A percentile compares a stretch with the other conserved stretches of the same genome.
These are phyloP conservation scores for Hypoxylon sp. DNA, from an alignment of 2,329 filamentous ascomycete species.

Conservation along the genomic window DNA sequence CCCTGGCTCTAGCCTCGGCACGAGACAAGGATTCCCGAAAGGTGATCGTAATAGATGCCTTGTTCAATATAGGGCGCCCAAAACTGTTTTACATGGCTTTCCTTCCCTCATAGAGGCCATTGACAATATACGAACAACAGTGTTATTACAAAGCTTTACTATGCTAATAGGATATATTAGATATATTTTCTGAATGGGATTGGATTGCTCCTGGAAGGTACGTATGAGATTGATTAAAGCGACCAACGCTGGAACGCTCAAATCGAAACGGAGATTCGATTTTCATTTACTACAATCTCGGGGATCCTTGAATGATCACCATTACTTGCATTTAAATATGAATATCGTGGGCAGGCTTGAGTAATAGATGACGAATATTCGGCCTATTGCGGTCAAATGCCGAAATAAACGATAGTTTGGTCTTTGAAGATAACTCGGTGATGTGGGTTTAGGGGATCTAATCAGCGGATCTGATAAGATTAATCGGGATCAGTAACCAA, in stretches of 20 bases:
- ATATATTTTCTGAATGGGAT: background rate
- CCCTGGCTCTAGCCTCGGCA: background rate
- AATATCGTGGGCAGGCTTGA: no score
- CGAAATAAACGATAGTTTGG: slow-evolving; percentile 9
- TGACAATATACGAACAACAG: no score
- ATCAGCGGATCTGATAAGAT: slow-evolving; percentile 46
- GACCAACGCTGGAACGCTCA: background rate
- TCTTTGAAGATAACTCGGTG: background rate
- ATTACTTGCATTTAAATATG: background rate
- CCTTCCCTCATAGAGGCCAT: no score
- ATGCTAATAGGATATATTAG: background rate
- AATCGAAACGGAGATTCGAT: no score
- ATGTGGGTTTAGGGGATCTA: slow-evolving; percentile 29
- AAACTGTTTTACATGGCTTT: background rate
- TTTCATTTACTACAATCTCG: background rate
- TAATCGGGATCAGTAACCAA: slow-evolving; percentile 35
- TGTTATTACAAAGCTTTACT: no score
- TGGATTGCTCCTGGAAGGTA: no score
- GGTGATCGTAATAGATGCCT: background rate
- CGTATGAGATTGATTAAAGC: no score
- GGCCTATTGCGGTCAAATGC: slow-evolving; percentile 4
- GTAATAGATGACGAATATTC: slow-evolving; percentile 8
- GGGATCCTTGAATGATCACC: slow-evolving; percentile 1
- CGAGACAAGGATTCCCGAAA: slow-evolving; percentile 16
- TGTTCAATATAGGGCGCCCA: background rate